Percentiles rank a stretch among this genome's conserved stretches.
Evolutionary conservation across 768 basidiomycete species (phyloP).

Genomic region (Russula griseocarnosa): DNA sequence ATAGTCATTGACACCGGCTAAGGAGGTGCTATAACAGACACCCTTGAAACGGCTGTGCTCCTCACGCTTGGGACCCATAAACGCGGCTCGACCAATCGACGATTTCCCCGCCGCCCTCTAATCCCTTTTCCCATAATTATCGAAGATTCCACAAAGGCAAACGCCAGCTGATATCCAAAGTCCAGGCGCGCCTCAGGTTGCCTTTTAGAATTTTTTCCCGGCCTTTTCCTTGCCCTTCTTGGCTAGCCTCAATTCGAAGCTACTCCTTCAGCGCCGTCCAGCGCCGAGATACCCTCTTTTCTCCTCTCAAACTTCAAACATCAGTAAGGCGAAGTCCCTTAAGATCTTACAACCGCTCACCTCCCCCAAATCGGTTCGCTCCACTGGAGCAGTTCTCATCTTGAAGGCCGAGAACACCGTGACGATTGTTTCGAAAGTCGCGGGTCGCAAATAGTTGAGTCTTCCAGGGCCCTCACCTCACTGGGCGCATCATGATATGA

Average conservation of each 20-base stretch:
- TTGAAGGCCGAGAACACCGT: not conserved
- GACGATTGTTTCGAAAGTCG: not conserved
- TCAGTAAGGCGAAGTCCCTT: conserved; percentile 15
- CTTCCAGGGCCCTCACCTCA: not conserved
- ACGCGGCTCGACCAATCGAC: conserved; percentile 28
- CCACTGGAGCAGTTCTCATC: conserved; percentile 5
- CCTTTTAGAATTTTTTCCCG: conserved; percentile 29
- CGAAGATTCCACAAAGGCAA: conserved; percentile 28
- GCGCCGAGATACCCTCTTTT: conserved; percentile 28
- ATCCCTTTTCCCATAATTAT: conserved; percentile 29
- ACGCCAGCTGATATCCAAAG: conserved; percentile 26
- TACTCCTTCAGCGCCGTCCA: conserved; percentile 23
- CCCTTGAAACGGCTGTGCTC: conserved; percentile 28
- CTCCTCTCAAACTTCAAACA: conserved; percentile 20
- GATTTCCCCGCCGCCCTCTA: conserved; percentile 28
- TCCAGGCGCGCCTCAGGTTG: conserved; percentile 27
- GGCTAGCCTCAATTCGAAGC: conserved; percentile 30
- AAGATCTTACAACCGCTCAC: conserved; percentile 20
- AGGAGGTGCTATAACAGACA: conserved; percentile 28
- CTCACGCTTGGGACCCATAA: conserved; percentile 28
- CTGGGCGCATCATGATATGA: not conserved
- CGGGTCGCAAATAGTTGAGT: not conserved
- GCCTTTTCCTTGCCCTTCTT: conserved; percentile 27
- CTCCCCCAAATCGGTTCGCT: conserved; percentile 13
- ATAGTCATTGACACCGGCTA: conserved; percentile 30